Percentiles rank a stretch among this genome's conserved stretches.
Evolutionary conservation across 495 filamentous ascomycete genomes (phyloP).

Genomic region (Penicillium atrosanguineum): DNA sequence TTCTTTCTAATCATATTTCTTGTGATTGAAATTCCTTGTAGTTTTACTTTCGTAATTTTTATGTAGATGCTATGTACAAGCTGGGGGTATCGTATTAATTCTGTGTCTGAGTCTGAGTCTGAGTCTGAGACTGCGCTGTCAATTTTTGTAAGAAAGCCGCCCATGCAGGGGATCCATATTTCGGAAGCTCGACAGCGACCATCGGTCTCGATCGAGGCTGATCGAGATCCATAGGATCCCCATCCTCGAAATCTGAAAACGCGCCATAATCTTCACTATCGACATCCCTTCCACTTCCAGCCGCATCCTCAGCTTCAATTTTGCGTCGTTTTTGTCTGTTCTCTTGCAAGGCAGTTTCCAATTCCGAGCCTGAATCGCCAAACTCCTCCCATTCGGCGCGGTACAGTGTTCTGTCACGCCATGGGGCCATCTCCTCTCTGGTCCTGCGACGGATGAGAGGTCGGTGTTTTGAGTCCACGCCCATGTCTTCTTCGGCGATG

Average conservation of each 20-base stretch:
- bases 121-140: too few species aligned
- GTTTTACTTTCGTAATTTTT: slow-evolving; percentile 1
- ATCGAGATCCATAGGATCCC: slow-evolving; percentile 1
- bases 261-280: neutral
- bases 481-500: slow-evolving; percentile 15
- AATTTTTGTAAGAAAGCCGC: slow-evolving; percentile 5
- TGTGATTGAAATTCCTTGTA: slow-evolving; percentile 20
- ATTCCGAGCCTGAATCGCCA: slow-evolving; percentile 27
- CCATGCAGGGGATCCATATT: slow-evolving; percentile 1
- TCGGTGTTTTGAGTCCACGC: slow-evolving; percentile 5
- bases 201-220: neutral
- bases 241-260: neutral
- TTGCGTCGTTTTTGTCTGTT: slow-evolving; percentile 35
- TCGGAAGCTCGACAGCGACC: slow-evolving; percentile 3
- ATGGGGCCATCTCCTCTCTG: slow-evolving; percentile 36
- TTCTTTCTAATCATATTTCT: slow-evolving; percentile 22
- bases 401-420: slow-evolving; percentile 46
- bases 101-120: neutral
- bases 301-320: slow-evolving; percentile 9
- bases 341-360: slow-evolving; percentile 31
- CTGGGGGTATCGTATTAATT: neutral
- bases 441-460: slow-evolving; percentile 28
- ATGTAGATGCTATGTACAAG: neutral
- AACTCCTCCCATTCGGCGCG: slow-evolving; percentile 52
- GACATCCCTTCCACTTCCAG: neutral